Percentiles rank a stretch among this genome's conserved stretches.
Evolutionary conservation across 2,329 filamentous ascomycete species (phyloP).

Genomic region (Phialophora expanda): DNA sequence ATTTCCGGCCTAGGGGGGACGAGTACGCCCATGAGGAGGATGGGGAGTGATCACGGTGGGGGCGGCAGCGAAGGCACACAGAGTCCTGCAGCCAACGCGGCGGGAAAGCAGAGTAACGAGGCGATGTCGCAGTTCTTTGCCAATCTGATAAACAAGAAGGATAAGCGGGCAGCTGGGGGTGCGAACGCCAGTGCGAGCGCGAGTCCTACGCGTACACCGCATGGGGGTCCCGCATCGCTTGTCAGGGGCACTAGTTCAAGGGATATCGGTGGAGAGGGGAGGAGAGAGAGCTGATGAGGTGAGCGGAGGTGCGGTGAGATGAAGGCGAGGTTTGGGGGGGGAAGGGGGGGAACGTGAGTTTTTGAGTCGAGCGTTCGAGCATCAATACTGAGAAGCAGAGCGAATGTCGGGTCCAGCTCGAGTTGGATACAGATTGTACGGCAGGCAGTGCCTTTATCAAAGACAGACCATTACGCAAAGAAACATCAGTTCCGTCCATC

Average conservation of each 20-base stretch:
- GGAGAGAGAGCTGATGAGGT: constrained; percentile 15
- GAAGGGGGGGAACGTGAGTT: too few relatives aligned
- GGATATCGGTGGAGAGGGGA: constrained; percentile 8
- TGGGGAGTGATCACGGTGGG: constrained; percentile 24
- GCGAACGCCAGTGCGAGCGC: constrained; percentile 26
- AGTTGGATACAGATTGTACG: background rate
- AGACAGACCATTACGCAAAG: background rate
- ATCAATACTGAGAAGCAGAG: background rate
- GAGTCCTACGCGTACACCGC: constrained; percentile 27
- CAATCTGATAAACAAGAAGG: constrained; percentile 38
- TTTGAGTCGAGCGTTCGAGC: constrained; percentile 7
- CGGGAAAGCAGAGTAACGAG: constrained; percentile 36
- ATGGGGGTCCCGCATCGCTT: constrained; percentile 13
- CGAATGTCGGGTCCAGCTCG: background rate
- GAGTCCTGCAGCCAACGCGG: constrained; percentile 11
- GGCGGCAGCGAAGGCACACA: constrained; percentile 18
- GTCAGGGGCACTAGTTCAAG: constrained; percentile 7
- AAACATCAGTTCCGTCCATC: background rate
- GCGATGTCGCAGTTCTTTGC: constrained; percentile 36
- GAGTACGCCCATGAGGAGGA: constrained; percentile 33
- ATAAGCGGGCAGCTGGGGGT: constrained; percentile 25
- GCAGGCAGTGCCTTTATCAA: background rate
- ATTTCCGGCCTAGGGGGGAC: constrained; percentile 7
- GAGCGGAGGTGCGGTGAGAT: background rate
- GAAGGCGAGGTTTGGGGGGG: too few relatives aligned